Base-by-base conservation (phyloP, 1,284 basidiomycete species). In the Termitomyces sp. region DNA sequence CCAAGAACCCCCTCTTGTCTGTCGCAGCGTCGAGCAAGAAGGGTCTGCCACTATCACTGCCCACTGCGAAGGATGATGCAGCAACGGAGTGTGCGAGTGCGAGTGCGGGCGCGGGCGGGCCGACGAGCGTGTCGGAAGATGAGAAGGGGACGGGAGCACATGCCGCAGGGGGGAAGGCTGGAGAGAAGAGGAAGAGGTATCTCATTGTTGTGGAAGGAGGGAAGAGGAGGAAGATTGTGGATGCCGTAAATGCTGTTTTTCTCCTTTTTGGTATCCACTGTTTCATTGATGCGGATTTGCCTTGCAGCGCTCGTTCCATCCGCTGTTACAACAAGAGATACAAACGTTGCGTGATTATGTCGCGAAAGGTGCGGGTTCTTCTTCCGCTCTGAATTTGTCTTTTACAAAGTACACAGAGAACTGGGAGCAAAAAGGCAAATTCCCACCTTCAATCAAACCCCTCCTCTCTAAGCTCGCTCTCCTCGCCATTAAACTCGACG, bases 341-440 rank as follows among this genome's bases (percentile, higher is more conserved):
- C 79, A 84, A 33, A 74, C 78, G 21, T 74, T 94, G 58, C 86
- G 86, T 64, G 67, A 56, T 5, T 79, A 81, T 28, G 83, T 90
- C 28, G 74, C 75, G 12, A 77, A 79, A 64, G 84, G 86, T 84
- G 17, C 26, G 72, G 63, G 44, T 24, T 5, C 13, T 24, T 31
- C 30, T 33, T 42, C 15, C 36, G 0, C 21, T 17, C 17, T 12
- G n/a, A 15, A 33, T 12, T 17, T 2, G 38, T 5, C 5, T 28
- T 28, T 50, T 0, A n/a, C 33, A 9, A 9, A 6, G 6, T 40
- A 5, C 42, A 44, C 65, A 82, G 85, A 87, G 65, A 77, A 74
- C 44, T 90, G 87, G 84, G 81, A 83, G 41, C 73, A 77, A 56
- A 93, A 91, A 73, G 86, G 86, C 65, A 96, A 94, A 70, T 98